phyloP scores from a whole-genome alignment of 2,329 filamentous ascomycete species.

The Penicillium psychrosexuale region DNA sequence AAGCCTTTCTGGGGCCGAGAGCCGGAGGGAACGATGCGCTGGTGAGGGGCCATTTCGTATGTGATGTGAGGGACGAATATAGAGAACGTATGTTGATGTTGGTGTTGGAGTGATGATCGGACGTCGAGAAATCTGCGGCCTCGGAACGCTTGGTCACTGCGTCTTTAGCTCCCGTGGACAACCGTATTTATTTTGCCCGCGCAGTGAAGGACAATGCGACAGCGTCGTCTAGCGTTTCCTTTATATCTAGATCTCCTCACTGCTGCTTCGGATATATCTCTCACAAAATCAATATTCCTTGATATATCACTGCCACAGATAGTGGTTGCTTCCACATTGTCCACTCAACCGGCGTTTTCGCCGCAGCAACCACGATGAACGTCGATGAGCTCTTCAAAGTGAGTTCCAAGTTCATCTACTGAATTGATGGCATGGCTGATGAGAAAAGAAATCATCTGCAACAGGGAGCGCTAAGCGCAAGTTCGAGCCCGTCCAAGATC shows the following conservation, averaged over 20 bases:
- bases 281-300: neutral
- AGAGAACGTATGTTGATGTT: conserved; percentile 1
- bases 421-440: conserved; percentile 15
- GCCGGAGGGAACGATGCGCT: conserved; percentile 53
- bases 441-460: conserved; percentile 47
- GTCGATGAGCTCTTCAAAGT: conserved; percentile 62
- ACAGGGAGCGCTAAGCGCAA: conserved; percentile 55
- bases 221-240: neutral
- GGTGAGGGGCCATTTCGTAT: conserved; percentile 61
- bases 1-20: conserved; percentile 49
- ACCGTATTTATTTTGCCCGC: conserved; percentile 21
- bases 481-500: conserved; percentile 53
- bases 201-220: conserved; percentile 10
- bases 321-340: neutral
- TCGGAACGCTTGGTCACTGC: conserved; percentile 31
- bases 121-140: conserved; percentile 35
- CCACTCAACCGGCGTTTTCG: conserved; percentile 2
- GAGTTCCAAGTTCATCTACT: neutral
- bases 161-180: conserved; percentile 27
- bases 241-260: neutral
- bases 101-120: conserved; percentile 9
- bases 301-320: no score
- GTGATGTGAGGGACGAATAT: conserved; percentile 1
- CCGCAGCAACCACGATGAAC: conserved; percentile 50
- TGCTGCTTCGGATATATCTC: neutral